A percentile compares a stretch with the other conserved stretches of the same genome.
Evolutionary conservation across 176 grass and related monocot genomes (phyloP).

Genomic region (Canna indica): DNA sequence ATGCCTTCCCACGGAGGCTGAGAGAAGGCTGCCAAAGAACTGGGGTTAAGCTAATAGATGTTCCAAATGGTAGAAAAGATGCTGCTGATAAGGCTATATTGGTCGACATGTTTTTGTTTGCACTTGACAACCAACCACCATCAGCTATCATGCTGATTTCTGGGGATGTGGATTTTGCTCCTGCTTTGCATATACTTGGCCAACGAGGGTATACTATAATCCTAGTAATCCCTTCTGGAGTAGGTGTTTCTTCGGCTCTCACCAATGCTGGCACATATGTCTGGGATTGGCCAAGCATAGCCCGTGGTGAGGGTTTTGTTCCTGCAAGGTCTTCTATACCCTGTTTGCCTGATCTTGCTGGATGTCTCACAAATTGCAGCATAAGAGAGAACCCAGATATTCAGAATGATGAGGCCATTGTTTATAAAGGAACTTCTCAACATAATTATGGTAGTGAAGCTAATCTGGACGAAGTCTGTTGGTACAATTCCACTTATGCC

Average conservation of each 20-base stretch:
- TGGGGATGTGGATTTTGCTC: constrained; percentile 67
- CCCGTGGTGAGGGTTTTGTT: constrained; percentile 53
- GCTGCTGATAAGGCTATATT: constrained; percentile 78
- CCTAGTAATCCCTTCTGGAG: constrained; percentile 63
- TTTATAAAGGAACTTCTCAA: constrained; percentile 44
- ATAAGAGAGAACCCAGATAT: constrained; percentile 24
- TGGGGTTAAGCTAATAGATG: constrained; percentile 75
- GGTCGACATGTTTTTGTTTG: constrained; percentile 84
- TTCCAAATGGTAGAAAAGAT: constrained; percentile 73
- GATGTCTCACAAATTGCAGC: constrained; percentile 23
- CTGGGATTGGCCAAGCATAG: constrained; percentile 69
- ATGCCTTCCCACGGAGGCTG: constrained; percentile 76
- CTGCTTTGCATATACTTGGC: constrained; percentile 77
- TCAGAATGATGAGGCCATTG: constrained; percentile 61
- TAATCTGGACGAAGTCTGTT: constrained; percentile 32
- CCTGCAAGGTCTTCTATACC: constrained; percentile 27
- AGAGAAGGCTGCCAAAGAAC: constrained; percentile 91
- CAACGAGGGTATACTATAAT: constrained; percentile 70
- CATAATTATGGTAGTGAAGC: constrained; percentile 26
- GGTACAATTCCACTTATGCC: constrained; percentile 30
- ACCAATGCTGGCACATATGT: constrained; percentile 63
- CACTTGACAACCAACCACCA: constrained; percentile 59
- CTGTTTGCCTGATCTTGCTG: constrained; percentile 27
- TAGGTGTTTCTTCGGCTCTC: constrained; percentile 55
- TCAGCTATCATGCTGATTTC: constrained; percentile 83